Base-by-base conservation (phyloP, 179 eudicot genomes). In the Beta corolliflora region DNA sequence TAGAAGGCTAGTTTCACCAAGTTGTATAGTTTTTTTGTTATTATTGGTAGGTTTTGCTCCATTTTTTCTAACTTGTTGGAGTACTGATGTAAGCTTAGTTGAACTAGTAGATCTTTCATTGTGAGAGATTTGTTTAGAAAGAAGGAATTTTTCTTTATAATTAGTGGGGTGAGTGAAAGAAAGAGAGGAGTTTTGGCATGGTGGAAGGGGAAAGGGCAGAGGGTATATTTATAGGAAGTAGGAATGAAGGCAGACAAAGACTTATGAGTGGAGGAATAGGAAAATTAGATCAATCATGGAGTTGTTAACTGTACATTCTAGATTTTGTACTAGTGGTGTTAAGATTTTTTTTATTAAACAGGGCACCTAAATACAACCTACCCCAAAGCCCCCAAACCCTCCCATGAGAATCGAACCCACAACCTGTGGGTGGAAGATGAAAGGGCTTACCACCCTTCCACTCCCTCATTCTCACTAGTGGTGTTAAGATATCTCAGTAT, bases 21-120 rank as follows among this genome's bases (percentile, higher is more conserved):
- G 66, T 78, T 83, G 77, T 78, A 77, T 73, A 83, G 9, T 78
- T 75, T 84, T 77, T 80, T 87, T 5, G 87, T 80, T 63, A 87
- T 72, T 16, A 82, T 71, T 69, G 84, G 82, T 19, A 71, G 64
- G 15, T 79, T 79, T 78, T 81, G 82, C 53, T 85, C 84, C 87
- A 85, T 85, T n/a, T 81, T 56, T 58, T 16, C 8, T 19, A 71
- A 11, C 21, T 45, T 48, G 16, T 19, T 45, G 56, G 67, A 63
- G 7, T 21, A 21, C 13, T 23, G 23, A 25, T 21, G 15, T 55
- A 14, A 9, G 59, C 2, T 11, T 1, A 11, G 3, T 52, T 52
- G 44, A 9, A 19, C 52, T 46, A 11, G 12, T 23, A 12, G 25
- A 69, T 18, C 2, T 41, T 15, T 8, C 6, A 36, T 44, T 5